phyloP scores from a whole-genome alignment of 2,329 filamentous ascomycete species.

The Trichothecium roseum region DNA sequence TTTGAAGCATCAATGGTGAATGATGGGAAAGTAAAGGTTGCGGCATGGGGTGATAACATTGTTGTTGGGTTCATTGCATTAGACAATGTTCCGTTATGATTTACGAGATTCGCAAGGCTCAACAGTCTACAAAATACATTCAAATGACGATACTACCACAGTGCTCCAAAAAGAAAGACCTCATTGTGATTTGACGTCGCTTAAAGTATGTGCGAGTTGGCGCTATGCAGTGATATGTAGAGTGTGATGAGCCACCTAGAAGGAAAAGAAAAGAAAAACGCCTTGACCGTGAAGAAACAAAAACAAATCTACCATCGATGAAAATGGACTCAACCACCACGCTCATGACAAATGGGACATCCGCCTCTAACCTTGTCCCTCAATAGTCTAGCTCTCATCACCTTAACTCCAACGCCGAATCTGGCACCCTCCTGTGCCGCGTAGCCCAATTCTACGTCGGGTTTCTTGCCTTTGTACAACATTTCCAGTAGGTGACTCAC shows the following conservation, averaged over 20 bases:
- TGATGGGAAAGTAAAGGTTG: too few species aligned
- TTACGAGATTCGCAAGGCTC: too few species aligned
- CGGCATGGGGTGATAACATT: too few species aligned
- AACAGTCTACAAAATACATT: too few species aligned
- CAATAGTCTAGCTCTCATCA: constrained; percentile 73
- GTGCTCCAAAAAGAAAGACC: too few species aligned
- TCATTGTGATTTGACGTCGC: too few species aligned
- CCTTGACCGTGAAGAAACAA: neutral
- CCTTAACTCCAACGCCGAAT: constrained; percentile 72
- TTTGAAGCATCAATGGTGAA: too few species aligned
- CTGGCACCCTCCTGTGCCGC: constrained; percentile 32
- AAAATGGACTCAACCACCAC: constrained; percentile 2
- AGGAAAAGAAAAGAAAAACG: constrained; percentile 1
- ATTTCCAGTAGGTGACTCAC: constrained; percentile 57
- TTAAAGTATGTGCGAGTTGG: too few species aligned
- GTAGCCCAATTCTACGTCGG: constrained; percentile 36
- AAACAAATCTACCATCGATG: neutral
- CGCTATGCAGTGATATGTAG: neutral
- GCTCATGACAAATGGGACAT: constrained; percentile 46
- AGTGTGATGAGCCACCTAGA: too few species aligned
- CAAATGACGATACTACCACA: too few species aligned
- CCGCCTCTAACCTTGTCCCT: constrained; percentile 58
- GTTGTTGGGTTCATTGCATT: too few species aligned
- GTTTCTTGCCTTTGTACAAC: constrained; percentile 32
- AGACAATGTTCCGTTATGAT: too few species aligned